Conservation (phyloP, 176 grass and related monocot genomes). For the Juncus effusus region DNA sequence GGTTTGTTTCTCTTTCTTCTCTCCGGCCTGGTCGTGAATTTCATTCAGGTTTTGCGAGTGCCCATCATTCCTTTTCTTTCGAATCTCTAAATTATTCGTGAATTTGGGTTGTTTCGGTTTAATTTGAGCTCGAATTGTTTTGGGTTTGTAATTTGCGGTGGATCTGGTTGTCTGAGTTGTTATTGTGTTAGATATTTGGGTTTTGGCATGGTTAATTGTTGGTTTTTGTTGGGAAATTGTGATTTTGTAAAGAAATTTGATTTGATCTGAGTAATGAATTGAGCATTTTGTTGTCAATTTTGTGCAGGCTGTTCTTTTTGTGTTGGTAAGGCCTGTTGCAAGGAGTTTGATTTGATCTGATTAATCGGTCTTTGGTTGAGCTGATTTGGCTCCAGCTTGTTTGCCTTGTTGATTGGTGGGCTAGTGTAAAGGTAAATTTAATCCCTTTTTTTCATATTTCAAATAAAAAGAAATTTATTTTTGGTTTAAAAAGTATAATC, state of each 20-base stretch:
- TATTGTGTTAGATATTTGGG: neutral
- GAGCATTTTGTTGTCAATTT: neutral
- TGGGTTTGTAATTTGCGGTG: neutral
- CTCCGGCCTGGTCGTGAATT: conserved; percentile 39
- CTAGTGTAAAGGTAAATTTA: conserved; percentile 63
- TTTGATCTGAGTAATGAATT: conserved; percentile 15
- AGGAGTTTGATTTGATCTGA: conserved; percentile 59
- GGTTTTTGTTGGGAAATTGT: too few species aligned
- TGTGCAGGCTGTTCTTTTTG: conserved; percentile 49
- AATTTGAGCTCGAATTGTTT: neutral
- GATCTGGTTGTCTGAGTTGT: conserved; percentile 10
- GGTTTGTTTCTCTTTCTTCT: conserved; percentile 38
- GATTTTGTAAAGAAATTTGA: neutral
- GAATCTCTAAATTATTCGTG: too few species aligned
- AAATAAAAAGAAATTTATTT: too few species aligned
- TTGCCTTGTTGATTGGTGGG: conserved; percentile 97
- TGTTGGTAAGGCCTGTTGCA: conserved; percentile 66
- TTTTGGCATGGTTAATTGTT: conserved; percentile 2
- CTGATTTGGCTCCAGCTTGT: conserved; percentile 86
- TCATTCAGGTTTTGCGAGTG: conserved; percentile 29
- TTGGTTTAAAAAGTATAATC: neutral
- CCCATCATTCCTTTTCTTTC: too few species aligned
- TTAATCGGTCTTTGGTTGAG: conserved; percentile 62
- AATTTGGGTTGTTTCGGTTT: neutral
- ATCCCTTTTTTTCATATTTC: neutral